Base-by-base conservation (phyloP, 352 stramenopile genomes). In the Phytophthora crassamura region DNA sequence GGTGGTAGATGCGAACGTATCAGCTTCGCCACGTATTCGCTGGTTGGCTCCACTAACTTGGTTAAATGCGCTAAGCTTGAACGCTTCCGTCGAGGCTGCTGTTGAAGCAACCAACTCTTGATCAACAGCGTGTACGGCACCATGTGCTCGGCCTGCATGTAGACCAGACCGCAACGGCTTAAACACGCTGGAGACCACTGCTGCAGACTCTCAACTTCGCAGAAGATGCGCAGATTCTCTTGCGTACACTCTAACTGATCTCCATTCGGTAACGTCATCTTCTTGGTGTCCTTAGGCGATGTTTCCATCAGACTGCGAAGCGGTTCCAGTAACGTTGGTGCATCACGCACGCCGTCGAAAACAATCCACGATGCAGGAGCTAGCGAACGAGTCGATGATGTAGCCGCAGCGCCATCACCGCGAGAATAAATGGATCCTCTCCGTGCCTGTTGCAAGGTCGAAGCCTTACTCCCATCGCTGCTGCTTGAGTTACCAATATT, bases 61-160 rank as follows among this genome's bases (percentile, higher is more conserved):
- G 40, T 64, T 11, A 71, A 12, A 40, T 64, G 56, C 4, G 33
- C 45, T 46, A 73, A 47, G 43, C 48, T 62, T 53, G 32, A 48
- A 34, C 50, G 43, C 5, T 48, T 67, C 3, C 50, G 45, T 42
- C 64, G 69, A 2, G 39, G 42, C n/a, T 79, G 59, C 8, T 50
- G 46, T 20, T 77, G 56, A 10, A 54, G 56, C n/a, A 70, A 46
- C 82, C 84, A 93, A 38, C 72, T 84, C 53, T 91, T 91, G 32
- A 93, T 84, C 35, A 91, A 45, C 16, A 88, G 32, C 5, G 80
- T 93, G 50, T 91, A 91, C 11, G 84, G 68, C 14, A 89, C 39
- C 36, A 78, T 71, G 39, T 78, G 50, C 35, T 90, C 77, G 0
- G 59, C 54, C 20, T 82, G 75, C 35, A 93, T 69, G 56, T 80